These are phyloP conservation scores for Claviceps sp. DNA, from an alignment of 2,329 filamentous ascomycete genomes.

Conservation along the genomic window DNA sequence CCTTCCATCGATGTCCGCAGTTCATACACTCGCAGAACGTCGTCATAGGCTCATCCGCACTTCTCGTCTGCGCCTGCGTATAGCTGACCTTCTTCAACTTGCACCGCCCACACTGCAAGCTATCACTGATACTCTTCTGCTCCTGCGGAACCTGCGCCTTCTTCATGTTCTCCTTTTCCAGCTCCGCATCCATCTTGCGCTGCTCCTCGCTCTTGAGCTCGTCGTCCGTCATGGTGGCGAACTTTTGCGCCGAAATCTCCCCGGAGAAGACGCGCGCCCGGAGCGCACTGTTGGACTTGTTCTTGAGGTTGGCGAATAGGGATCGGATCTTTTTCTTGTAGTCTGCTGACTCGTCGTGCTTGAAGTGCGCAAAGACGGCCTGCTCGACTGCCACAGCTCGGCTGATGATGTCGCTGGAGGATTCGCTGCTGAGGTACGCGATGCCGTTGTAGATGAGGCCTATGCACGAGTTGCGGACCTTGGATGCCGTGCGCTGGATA, in stretches of 20 bases:
- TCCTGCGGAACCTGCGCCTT: slow-evolving; percentile 89
- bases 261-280: slow-evolving; percentile 63
- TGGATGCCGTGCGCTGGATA: slow-evolving; percentile 58
- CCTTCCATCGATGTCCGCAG: slow-evolving; percentile 61
- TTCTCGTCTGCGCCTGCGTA: slow-evolving; percentile 87
- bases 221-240: slow-evolving; percentile 78
- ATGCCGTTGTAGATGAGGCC: slow-evolving; percentile 91
- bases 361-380: slow-evolving; percentile 57
- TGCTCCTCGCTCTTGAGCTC: slow-evolving; percentile 84
- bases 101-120: slow-evolving; percentile 82
- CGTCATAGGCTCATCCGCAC: slow-evolving; percentile 86
- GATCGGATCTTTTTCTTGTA: slow-evolving; percentile 87
- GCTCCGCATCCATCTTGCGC: slow-evolving; percentile 58
- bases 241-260: slow-evolving; percentile 55
- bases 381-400: slow-evolving; percentile 71
- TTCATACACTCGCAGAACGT: slow-evolving; percentile 61
- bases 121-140: slow-evolving; percentile 80
- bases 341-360: slow-evolving; percentile 50
- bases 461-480: slow-evolving; percentile 69
- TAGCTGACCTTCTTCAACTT: slow-evolving; percentile 91
- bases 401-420: slow-evolving; percentile 57
- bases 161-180: slow-evolving; percentile 90
- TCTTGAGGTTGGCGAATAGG: slow-evolving; percentile 89
- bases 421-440: slow-evolving; percentile 54
- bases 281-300: slow-evolving; percentile 70